Conservation (phyloP, 2,329 filamentous ascomycete species). For the Apiospora phragmitis region DNA sequence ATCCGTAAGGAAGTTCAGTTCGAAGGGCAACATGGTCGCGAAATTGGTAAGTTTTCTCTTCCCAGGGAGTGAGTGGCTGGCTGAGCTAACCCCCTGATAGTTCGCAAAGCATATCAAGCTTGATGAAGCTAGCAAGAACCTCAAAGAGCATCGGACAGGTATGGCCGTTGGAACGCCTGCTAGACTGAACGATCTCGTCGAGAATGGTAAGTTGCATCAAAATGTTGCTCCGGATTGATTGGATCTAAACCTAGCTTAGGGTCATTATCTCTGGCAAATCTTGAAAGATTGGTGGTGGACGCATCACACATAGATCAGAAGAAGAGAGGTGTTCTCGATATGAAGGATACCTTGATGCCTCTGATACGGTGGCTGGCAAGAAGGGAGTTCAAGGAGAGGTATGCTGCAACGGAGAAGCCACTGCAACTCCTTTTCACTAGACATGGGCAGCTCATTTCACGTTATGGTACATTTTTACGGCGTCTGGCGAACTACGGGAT, state of each 20-base stretch:
- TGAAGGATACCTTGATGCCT: constrained; percentile 87
- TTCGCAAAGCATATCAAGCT: constrained; percentile 99
- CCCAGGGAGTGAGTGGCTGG: not conserved
- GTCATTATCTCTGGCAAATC: constrained; percentile 66
- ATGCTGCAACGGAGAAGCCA: constrained; percentile 57
- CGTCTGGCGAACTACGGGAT: not conserved
- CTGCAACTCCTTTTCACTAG: constrained; percentile 65
- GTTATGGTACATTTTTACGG: constrained; percentile 11
- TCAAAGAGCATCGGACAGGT: constrained; percentile 70
- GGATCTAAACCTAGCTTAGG: constrained; percentile 41
- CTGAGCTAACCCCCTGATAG: constrained; percentile 27
- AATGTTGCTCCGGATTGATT: not conserved
- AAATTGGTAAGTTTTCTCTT: constrained; percentile 62
- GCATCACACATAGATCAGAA: constrained; percentile 93
- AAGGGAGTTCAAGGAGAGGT: constrained; percentile 70
- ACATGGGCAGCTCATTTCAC: not conserved
- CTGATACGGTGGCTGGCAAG: constrained; percentile 73
- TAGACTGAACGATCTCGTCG: constrained; percentile 77
- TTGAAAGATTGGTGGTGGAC: constrained; percentile 84
- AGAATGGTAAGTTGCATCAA: constrained; percentile 62
- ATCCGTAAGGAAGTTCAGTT: constrained; percentile 75
- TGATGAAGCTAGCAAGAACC: constrained; percentile 77
- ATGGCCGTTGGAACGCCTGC: constrained; percentile 90
- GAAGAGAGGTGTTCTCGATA: constrained; percentile 90
- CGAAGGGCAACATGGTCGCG: constrained; percentile 74